Percentiles rank a stretch among this genome's conserved stretches.
Conservation (phyloP, 106 monocot genomes). For the Platanthera guangdongensis region DNA sequence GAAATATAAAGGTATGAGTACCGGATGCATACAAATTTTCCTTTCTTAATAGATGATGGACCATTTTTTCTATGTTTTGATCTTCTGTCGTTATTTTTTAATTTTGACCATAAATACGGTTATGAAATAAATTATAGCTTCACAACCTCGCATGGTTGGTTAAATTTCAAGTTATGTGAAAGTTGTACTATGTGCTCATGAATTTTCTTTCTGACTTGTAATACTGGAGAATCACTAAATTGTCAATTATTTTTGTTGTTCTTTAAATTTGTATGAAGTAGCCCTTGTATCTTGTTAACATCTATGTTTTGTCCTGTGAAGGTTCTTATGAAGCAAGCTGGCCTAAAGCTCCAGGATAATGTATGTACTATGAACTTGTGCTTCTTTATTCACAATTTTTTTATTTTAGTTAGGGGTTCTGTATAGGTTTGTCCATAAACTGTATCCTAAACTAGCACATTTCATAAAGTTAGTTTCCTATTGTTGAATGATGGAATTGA, state of each 20-base stretch:
- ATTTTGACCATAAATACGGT: background rate
- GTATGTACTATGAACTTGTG: slow-evolving; percentile 35
- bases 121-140: background rate
- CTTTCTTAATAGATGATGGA: background rate
- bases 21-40: background rate
- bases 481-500: too few relatives aligned
- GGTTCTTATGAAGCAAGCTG: slow-evolving; percentile 92
- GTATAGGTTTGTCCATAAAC: background rate
- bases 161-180: background rate
- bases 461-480: background rate
- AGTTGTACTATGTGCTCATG: background rate
- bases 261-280: background rate
- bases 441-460: background rate
- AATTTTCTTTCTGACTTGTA: background rate
- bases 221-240: background rate
- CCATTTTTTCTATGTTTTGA: background rate
- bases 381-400: background rate
- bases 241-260: background rate
- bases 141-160: background rate
- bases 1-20: background rate
- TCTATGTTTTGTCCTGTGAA: slow-evolving; percentile 18
- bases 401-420: background rate
- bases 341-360: slow-evolving; percentile 78
- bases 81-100: background rate
- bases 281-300: background rate